phyloP scores from a whole-genome alignment of 345 rosid genomes.

The Lagerstroemia speciosa region DNA sequence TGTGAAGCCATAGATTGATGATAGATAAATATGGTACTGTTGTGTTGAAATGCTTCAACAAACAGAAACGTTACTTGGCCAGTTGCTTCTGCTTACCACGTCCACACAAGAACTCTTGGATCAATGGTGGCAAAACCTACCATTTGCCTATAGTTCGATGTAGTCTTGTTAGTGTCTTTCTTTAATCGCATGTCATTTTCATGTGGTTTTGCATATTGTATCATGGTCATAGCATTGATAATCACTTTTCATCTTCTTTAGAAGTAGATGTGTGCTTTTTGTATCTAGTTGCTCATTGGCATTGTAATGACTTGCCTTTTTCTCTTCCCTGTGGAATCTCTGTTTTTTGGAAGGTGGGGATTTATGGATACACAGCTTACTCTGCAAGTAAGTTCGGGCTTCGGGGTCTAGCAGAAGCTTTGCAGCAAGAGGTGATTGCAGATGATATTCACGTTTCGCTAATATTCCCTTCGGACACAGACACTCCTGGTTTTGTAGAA shows the following conservation, averaged over 20 bases:
- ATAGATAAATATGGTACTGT: background rate
- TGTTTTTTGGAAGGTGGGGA: constrained; percentile 44
- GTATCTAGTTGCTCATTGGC: too few relatives aligned
- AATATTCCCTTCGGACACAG: constrained; percentile 78
- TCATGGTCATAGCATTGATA: background rate
- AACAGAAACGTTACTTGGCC: background rate
- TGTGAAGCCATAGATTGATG: background rate
- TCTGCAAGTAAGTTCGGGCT: constrained; percentile 82
- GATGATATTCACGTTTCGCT: constrained; percentile 72
- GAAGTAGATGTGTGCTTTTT: too few relatives aligned
- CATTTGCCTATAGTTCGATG: background rate
- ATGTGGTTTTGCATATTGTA: background rate
- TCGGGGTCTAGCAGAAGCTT: constrained; percentile 79
- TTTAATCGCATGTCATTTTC: background rate
- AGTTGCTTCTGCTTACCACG: background rate
- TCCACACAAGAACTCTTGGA: background rate
- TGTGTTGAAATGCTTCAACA: background rate
- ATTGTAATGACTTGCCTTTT: too few relatives aligned
- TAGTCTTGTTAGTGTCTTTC: background rate
- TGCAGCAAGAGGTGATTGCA: constrained; percentile 81
- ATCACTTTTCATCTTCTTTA: background rate
- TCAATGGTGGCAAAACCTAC: background rate
- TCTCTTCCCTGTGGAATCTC: background rate
- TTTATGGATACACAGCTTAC: constrained; percentile 84
- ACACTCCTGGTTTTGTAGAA: constrained; percentile 67